A percentile compares a stretch with the other conserved stretches of the same genome.
Conservation (phyloP, 1,139 yeast species). For the Diutina ranongensis region DNA sequence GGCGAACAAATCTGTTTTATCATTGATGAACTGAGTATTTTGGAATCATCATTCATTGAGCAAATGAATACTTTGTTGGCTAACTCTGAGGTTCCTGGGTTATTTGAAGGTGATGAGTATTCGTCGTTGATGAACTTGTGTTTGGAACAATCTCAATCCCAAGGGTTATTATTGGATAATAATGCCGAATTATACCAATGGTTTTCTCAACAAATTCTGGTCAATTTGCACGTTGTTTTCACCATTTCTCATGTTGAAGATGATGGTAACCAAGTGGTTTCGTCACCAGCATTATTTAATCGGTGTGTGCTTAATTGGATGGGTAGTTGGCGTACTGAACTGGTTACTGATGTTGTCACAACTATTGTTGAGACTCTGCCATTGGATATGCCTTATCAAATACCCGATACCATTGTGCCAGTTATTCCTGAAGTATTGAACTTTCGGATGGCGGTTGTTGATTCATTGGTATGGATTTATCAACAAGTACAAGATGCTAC, state of each 20-base stretch:
- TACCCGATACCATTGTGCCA: conserved; percentile 12
- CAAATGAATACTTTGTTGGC: conserved; percentile 88
- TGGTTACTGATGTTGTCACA: conserved; percentile 41
- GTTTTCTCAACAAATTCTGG: conserved; percentile 61
- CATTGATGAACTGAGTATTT: conserved; percentile 69
- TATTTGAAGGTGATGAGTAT: conserved; percentile 71
- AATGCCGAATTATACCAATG: conserved; percentile 66
- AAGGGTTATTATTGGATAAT: conserved; percentile 55
- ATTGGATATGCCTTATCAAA: conserved; percentile 4
- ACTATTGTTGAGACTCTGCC: conserved; percentile 20
- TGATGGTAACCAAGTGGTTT: conserved; percentile 28
- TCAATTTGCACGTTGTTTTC: conserved; percentile 74
- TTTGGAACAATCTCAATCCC: conserved; percentile 43
- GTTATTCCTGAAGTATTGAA: conserved; percentile 12
- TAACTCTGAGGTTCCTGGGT: conserved; percentile 85
- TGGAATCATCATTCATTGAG: conserved; percentile 74
- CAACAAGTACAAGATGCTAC: conserved; percentile 28
- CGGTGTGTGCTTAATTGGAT: conserved; percentile 86
- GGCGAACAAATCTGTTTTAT: conserved; percentile 64
- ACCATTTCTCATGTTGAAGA: conserved; percentile 45
- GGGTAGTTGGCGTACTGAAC: conserved; percentile 63
- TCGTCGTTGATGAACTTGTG: conserved; percentile 44
- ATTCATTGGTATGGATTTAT: conserved; percentile 39
- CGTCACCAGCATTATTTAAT: conserved; percentile 87
- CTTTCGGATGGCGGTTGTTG: conserved; percentile 37